phyloP scores from a whole-genome alignment of 2,329 filamentous ascomycete genomes.

The Gaeumannomyces tritici region DNA sequence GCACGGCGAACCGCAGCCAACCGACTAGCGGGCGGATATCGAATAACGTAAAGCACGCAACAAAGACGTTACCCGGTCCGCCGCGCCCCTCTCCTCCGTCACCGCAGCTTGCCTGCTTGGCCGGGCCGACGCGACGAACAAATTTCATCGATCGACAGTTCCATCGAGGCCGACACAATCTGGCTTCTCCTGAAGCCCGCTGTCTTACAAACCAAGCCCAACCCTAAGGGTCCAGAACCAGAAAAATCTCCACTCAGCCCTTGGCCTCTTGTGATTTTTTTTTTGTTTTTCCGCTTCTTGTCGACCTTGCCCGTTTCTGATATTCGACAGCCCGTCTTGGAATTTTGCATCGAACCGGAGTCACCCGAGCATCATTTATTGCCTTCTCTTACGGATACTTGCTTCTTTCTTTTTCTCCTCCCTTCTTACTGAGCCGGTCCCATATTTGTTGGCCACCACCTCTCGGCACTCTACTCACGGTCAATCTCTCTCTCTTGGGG shows the following conservation, averaged over 20 bases:
- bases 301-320: background rate
- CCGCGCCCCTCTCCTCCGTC: background rate
- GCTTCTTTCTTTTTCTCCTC: background rate
- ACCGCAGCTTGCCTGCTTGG: background rate
- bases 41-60: background rate
- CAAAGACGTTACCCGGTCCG: background rate
- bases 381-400: background rate
- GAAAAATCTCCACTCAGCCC: conserved; percentile 21
- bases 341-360: background rate
- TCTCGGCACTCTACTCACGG: background rate
- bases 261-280: conserved; percentile 9
- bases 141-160: conserved; percentile 4
- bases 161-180: conserved; percentile 4
- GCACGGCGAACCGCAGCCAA: background rate
- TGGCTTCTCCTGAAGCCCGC: background rate
- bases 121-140: background rate
- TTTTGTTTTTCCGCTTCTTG: background rate
- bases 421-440: background rate
- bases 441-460: background rate
- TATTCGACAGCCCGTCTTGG: background rate
- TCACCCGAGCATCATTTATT: background rate
- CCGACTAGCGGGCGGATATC: background rate
- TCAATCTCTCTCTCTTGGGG: background rate
- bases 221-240: conserved; percentile 1
- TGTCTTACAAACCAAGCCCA: conserved; percentile 6